Evolutionary conservation across 164 flowering plant genomes (phyloP), one percentile per base, ranked within the genome.

Genomic region (Dillenia turbinata): DNA sequence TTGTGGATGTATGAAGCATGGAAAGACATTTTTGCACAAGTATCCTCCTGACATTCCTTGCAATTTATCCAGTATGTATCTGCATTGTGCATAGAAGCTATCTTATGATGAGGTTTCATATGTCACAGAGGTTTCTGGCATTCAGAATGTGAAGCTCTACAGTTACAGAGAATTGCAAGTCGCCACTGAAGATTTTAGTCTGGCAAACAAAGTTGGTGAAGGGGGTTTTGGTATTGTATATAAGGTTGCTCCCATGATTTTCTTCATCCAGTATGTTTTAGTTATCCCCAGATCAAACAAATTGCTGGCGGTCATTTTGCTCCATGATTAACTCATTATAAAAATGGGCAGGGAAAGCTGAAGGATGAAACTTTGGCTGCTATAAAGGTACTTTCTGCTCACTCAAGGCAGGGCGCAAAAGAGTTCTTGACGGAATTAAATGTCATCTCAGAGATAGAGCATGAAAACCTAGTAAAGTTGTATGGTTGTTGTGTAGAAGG

Each of bases 151-250:
- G 45, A 81, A 60, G 12, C 44, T 79, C 46, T 93, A 73, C 74
- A 55, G 75, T 11, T 90, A 81, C 76, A 78, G 57, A 69, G 96
- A 88, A 49, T 60, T 93, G 68, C 75, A 50, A 65, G 55, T 14
- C 14, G 97, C 98, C 12, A 93, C 98, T 17, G 76, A 78, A 48
- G 84, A 85, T 69, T 93, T 93, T 68, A 83, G 81, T 72, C 69
- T 61, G 11, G 68, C 60, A 57, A 85, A 90, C 70, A 90, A 93
- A 80, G 84, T 93, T 59, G 97, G 98, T 61, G 83, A 90, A 61
- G 98, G 98, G 43, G 98, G 96, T 63, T 93, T 88, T 71, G 98
- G 98, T 66, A 72, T 83, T 71, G 97, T 90, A 10, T 93, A 81
- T 69, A 85, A 81, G 96, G 98, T 33, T 33, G 40, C 40, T 33